These are phyloP conservation scores for Cucurbita argyrosperma DNA, from an alignment of 306 rosid genomes.

Conservation along the genomic window DNA sequence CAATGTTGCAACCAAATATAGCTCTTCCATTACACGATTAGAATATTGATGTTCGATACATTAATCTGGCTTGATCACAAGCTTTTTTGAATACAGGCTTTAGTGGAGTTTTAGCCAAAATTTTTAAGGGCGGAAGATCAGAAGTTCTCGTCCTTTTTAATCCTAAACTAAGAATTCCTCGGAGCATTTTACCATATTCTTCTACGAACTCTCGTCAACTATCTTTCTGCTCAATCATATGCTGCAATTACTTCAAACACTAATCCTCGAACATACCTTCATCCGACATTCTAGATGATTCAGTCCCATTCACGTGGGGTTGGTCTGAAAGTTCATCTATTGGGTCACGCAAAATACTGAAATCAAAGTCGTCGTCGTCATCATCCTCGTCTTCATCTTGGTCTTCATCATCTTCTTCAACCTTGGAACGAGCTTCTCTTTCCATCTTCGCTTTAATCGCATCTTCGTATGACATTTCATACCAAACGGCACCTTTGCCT, in stretches of 20 bases:
- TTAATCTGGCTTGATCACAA: too few species aligned
- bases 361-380: constrained; percentile 41
- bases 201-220: neutral
- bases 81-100: too few species aligned
- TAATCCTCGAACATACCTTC: constrained; percentile 61
- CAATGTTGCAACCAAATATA: too few species aligned
- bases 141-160: neutral
- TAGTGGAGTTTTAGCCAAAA: neutral
- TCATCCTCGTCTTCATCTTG: constrained; percentile 17
- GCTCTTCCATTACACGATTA: too few species aligned
- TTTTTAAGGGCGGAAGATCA: neutral
- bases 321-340: constrained; percentile 23
- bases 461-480: constrained; percentile 68
- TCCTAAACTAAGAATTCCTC: neutral
- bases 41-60: too few species aligned
- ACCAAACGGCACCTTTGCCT: constrained; percentile 59
- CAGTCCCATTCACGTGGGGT: constrained; percentile 82
- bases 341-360: constrained; percentile 32
- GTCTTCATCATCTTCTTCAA: constrained; percentile 14
- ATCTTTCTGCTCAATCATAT: neutral
- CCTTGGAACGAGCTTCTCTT: constrained; percentile 37
- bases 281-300: constrained; percentile 49
- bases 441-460: constrained; percentile 32
- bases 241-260: neutral
- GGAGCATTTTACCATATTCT: neutral